Conservation (phyloP, 2,329 filamentous ascomycete species). For the Clonostachys chloroleuca region DNA sequence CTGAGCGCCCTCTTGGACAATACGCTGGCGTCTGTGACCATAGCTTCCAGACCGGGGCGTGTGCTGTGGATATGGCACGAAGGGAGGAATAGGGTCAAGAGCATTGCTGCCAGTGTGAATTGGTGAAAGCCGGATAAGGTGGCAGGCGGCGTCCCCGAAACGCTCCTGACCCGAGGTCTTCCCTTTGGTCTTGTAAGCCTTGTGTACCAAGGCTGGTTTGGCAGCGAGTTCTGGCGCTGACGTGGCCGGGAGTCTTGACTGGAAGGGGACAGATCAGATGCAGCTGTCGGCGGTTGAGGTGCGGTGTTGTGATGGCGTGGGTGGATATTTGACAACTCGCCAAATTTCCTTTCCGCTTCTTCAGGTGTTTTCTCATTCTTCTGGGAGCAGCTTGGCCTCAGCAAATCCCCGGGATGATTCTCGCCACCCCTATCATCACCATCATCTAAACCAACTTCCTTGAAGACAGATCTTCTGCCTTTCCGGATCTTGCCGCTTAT, state of each 20-base stretch:
- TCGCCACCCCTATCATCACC: conserved; percentile 8
- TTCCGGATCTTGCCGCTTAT: conserved; percentile 41
- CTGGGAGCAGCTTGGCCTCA: neutral
- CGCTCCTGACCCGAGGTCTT: conserved; percentile 35
- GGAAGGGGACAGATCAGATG: neutral
- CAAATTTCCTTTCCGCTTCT: neutral
- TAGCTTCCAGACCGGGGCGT: conserved; percentile 30
- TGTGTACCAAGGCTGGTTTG: conserved; percentile 34
- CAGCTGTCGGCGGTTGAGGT: neutral
- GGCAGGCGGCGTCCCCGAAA: conserved; percentile 35
- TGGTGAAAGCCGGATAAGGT: conserved; percentile 34
- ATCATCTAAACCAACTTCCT: conserved; percentile 40
- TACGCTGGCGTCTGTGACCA: conserved; percentile 42
- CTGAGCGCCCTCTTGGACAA: conserved; percentile 20
- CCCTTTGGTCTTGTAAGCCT: conserved; percentile 29
- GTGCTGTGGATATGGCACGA: conserved; percentile 34
- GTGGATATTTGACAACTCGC: neutral
- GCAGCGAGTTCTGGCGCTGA: conserved; percentile 8
- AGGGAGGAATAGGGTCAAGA: conserved; percentile 46
- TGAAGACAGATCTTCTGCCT: conserved; percentile 47
- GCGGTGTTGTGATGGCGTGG: neutral
- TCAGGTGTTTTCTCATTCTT: neutral
- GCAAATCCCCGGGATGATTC: too few relatives aligned
- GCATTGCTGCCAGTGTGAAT: conserved; percentile 39
- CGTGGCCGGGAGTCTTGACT: neutral